Percentiles rank a stretch among this genome's conserved stretches.
Evolutionary conservation across 2,329 filamentous ascomycete species (phyloP).

Genomic region (Paracorniculantispora psalliotae): DNA sequence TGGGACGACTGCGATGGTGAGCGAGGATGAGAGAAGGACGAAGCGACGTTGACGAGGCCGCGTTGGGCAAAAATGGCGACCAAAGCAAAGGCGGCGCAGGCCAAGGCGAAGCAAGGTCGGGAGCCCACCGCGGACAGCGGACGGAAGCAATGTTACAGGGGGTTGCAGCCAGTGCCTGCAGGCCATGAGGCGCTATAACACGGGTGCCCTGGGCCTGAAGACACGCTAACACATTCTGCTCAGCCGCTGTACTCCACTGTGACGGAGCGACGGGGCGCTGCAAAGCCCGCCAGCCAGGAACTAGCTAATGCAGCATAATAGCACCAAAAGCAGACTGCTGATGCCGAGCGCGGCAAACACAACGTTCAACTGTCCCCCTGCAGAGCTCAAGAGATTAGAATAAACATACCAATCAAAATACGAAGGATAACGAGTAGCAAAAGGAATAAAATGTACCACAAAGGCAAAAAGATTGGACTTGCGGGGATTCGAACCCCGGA

Average conservation of each 20-base stretch:
- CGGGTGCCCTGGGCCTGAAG: neutral
- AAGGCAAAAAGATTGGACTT: too few relatives aligned
- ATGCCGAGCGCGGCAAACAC: too few relatives aligned
- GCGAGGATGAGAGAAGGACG: neutral
- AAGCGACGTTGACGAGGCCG: neutral
- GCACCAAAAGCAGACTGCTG: too few relatives aligned
- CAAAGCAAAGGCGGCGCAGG: constrained; percentile 7
- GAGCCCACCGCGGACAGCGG: neutral
- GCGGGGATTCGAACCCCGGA: too few relatives aligned
- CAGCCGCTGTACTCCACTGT: neutral
- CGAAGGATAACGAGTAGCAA: too few relatives aligned
- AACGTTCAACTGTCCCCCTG: too few relatives aligned
- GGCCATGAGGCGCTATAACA: neutral
- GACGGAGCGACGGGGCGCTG: constrained; percentile 3
- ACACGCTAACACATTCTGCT: neutral
- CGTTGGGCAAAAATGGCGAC: constrained; percentile 9
- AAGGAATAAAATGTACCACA: too few relatives aligned
- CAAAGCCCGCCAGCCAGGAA: neutral
- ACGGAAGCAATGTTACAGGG: too few relatives aligned
- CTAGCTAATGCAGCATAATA: too few relatives aligned
- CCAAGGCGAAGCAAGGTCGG: neutral
- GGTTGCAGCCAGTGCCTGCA: neutral
- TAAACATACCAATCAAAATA: too few relatives aligned
- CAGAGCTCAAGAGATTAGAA: too few relatives aligned
- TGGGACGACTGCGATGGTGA: neutral